These are phyloP conservation scores for Paracorniculantispora psalliotae DNA, from an alignment of 2,329 filamentous ascomycete species.

Conservation along the genomic window DNA sequence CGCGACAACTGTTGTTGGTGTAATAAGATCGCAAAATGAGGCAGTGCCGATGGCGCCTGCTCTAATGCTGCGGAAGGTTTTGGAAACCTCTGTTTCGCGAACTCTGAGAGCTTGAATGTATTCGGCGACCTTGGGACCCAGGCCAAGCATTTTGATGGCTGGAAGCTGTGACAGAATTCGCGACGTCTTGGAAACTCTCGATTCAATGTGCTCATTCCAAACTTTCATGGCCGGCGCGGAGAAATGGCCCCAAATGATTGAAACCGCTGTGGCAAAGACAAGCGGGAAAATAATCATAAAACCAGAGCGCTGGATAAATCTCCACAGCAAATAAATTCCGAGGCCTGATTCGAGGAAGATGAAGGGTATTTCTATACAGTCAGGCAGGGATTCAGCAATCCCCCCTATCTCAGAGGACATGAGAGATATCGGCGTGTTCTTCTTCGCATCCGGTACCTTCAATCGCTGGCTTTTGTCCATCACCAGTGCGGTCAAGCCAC, in stretches of 20 bases:
- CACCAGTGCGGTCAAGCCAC: neutral
- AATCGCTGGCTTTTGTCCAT: neutral
- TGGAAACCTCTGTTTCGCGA: neutral
- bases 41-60: neutral
- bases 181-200: neutral
- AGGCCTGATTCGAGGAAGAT: neutral
- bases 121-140: neutral
- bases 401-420: neutral
- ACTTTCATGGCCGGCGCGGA: neutral
- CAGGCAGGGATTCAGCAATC: neutral
- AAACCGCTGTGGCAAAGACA: neutral
- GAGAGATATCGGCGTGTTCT: neutral
- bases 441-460: neutral
- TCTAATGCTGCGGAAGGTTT: neutral
- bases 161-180: neutral
- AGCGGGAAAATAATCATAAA: neutral
- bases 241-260: neutral
- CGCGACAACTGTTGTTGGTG: neutral
- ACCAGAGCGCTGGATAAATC: neutral
- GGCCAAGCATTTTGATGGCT: slow-evolving; percentile 3
- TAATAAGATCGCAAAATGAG: neutral
- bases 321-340: neutral
- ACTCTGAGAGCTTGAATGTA: neutral
- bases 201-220: neutral
- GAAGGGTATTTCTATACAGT: neutral